Percentiles rank a stretch among this genome's conserved stretches.
Conservation (phyloP, 805 yeast genomes). For the Teunomyces cretensis region DNA sequence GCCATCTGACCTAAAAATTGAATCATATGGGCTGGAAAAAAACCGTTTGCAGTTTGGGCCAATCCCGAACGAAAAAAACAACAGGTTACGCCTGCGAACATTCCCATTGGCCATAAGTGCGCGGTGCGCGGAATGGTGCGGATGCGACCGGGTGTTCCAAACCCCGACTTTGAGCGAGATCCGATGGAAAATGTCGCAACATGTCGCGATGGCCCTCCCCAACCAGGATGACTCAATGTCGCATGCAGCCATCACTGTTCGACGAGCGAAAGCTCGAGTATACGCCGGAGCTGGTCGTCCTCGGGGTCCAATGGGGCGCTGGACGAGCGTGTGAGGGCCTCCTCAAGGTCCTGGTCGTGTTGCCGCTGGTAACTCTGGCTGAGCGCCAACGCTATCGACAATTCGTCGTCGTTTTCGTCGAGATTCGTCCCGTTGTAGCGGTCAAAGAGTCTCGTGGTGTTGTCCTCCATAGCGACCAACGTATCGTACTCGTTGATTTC, state of each 20-base stretch:
- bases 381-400: conserved; percentile 33
- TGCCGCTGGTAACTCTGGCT: conserved; percentile 24
- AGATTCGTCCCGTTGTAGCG: conserved; percentile 47
- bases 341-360: conserved; percentile 31
- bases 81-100: background rate
- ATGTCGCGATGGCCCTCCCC: background rate
- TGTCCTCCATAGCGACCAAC: conserved; percentile 21
- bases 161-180: background rate
- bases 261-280: conserved; percentile 19
- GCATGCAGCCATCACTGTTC: conserved; percentile 13
- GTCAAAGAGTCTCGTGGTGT: conserved; percentile 30
- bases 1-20: background rate
- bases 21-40: conserved; percentile 1
- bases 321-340: background rate
- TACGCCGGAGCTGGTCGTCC: conserved; percentile 18
- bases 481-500: conserved; percentile 38
- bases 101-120: background rate
- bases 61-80: background rate
- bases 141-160: background rate
- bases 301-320: conserved; percentile 5
- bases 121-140: background rate
- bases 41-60: conserved; percentile 1
- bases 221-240: background rate
- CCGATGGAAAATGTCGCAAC: background rate
- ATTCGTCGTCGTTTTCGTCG: conserved; percentile 26